Conservation (phyloP, 257 asterid species). For the Primulina eburnea region DNA sequence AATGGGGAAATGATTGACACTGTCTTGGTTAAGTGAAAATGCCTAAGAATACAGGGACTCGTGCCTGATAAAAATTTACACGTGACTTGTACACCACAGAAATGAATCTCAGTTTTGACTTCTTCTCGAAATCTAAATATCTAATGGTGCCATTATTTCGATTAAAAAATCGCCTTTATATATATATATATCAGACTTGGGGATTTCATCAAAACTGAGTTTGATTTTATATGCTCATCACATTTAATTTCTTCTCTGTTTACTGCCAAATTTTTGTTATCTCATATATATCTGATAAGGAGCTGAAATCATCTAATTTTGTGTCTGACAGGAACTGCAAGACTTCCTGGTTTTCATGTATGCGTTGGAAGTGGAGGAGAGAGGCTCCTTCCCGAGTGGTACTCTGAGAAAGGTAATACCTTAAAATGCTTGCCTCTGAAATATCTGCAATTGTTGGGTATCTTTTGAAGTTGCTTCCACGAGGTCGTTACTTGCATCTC, state of each 20-base stretch:
- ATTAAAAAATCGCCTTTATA: too few species aligned
- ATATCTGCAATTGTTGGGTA: conserved; percentile 13
- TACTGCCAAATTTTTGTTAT: neutral
- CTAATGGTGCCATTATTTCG: neutral
- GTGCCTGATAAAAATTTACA: neutral
- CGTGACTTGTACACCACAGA: conserved; percentile 12
- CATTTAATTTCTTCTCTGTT: neutral
- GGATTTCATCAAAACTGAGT: too few species aligned
- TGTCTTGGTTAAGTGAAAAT: neutral
- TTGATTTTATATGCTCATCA: neutral
- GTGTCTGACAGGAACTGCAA: conserved; percentile 72
- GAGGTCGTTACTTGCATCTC: conserved; percentile 1
- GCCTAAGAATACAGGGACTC: neutral
- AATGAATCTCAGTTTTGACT: conserved; percentile 12
- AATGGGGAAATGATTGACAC: neutral
- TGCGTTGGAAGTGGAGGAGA: conserved; percentile 99
- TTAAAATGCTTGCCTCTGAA: conserved; percentile 8
- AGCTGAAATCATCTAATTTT: conserved; percentile 15
- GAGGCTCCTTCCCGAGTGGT: conserved; percentile 94
- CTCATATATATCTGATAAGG: conserved; percentile 17
- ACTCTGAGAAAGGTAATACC: conserved; percentile 74
- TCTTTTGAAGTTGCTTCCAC: neutral
- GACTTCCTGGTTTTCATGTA: conserved; percentile 92
- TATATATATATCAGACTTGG: too few species aligned
- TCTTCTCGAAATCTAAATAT: too few species aligned